Evolutionary conservation across 257 asterid species (phyloP), one percentile per base, ranked within the genome.

Genomic region (Solanum sejunctum): DNA sequence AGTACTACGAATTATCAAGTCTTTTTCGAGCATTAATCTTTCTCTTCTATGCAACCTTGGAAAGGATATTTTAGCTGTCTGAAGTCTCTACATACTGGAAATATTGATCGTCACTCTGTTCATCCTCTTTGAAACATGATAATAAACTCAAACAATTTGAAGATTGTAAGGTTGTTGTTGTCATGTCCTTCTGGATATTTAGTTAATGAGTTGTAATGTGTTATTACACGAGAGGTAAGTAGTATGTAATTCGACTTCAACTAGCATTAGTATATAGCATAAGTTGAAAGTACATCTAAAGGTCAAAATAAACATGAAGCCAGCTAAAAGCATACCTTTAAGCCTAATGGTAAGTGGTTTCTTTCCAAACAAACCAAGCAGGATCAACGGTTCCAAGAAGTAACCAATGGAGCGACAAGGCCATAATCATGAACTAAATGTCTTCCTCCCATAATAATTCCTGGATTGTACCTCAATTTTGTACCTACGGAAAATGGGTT

Each of bases 401-500:
- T 95, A 96, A 3, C 95, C 94, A 45, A 96, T 91, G 1, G 97
- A 86, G 41, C 98, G 93, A 87, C 90, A 6, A 90, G 60, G 2
- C 95, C 97, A 28, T 98, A 96, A 79, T 93, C 94, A 57, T 96
- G 99, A 61, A 84, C 85, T 67, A 93, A 89, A 88, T 91, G 85
- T 85, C 87, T 92, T 79, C 99, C 99, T 12, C 99, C 97, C 92
- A 93, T 92, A 88, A 95, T 89, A 73, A 89, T 91, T 36, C 98
- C 99, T 4, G 98, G 99, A 85, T 86, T 92, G 90, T 95, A 95
- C 97, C 88, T 93, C 85, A 96, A 85, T 72, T 91, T 92, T 4
- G 98, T 93, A 41, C 97, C 99, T 94, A 80, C 12, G n/a, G 12
- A 80, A 20, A 57, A 39, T 8, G 3, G 12, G 36, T 49, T 43